Evolutionary conservation across 495 filamentous ascomycete species (phyloP).

Genomic region (Penicillium mononematosum): DNA sequence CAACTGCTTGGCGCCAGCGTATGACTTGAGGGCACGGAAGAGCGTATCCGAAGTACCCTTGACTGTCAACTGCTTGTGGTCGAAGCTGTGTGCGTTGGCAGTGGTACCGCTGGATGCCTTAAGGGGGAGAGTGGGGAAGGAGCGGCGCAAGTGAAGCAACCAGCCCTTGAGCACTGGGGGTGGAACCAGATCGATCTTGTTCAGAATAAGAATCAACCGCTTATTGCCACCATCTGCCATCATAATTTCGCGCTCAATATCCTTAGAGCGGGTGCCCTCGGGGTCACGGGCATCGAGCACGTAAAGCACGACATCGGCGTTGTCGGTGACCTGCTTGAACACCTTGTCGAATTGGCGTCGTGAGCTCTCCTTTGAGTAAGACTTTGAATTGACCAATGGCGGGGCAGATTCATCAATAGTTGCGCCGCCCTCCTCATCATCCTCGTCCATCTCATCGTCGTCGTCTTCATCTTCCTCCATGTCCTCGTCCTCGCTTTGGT

Average conservation of each 20-base stretch:
- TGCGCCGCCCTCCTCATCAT: slow-evolving; percentile 42
- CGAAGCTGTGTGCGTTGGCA: slow-evolving; percentile 84
- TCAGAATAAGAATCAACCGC: slow-evolving; percentile 87
- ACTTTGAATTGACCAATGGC: slow-evolving; percentile 31
- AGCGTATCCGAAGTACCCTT: slow-evolving; percentile 83
- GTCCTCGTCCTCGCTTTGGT: slow-evolving; percentile 60
- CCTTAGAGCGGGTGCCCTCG: slow-evolving; percentile 83
- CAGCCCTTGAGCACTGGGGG: slow-evolving; percentile 76
- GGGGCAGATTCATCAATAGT: slow-evolving; percentile 27
- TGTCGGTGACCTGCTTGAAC: slow-evolving; percentile 90
- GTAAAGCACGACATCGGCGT: slow-evolving; percentile 89
- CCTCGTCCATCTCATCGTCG: slow-evolving; percentile 48
- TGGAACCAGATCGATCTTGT: slow-evolving; percentile 95
- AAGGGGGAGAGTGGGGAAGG: slow-evolving; percentile 89
- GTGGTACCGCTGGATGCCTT: slow-evolving; percentile 81
- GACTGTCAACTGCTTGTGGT: slow-evolving; percentile 84
- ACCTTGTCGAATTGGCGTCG: slow-evolving; percentile 89
- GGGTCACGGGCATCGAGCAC: slow-evolving; percentile 93
- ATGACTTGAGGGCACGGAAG: slow-evolving; percentile 89
- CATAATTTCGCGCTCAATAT: slow-evolving; percentile 87
- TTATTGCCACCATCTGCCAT: slow-evolving; percentile 79
- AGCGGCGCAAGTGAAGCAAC: slow-evolving; percentile 81
- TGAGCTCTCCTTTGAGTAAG: slow-evolving; percentile 63
- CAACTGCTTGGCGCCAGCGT: slow-evolving; percentile 76
- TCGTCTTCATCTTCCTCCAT: slow-evolving; percentile 54